Conservation (phyloP, 2,329 filamentous ascomycete genomes). For the Clonostachys chloroleuca region DNA sequence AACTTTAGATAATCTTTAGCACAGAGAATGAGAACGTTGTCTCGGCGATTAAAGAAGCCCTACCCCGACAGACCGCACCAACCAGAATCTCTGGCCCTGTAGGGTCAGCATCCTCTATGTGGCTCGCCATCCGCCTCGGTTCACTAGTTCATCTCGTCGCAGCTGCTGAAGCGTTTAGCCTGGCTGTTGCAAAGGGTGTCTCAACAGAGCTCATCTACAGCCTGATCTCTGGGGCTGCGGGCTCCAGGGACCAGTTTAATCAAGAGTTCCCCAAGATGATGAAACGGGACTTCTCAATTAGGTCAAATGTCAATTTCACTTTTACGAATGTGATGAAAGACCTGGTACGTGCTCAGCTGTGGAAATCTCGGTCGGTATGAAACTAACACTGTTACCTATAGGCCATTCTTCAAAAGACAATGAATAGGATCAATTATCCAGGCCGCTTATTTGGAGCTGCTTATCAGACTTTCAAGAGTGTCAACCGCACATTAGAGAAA, state of each 20-base stretch:
- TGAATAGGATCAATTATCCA: no score
- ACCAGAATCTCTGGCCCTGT: not conserved
- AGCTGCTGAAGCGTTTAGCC: slow-evolving; percentile 5
- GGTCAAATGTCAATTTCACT: no score
- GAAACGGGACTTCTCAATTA: not conserved
- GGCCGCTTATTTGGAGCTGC: no score
- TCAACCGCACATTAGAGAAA: no score
- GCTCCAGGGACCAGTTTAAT: not conserved
- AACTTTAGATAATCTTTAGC: not conserved
- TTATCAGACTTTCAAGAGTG: no score
- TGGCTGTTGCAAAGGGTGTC: slow-evolving; percentile 7
- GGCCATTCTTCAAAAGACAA: no score
- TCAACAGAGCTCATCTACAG: not conserved
- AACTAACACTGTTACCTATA: no score
- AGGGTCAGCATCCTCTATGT: not conserved
- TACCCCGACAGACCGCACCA: not conserved
- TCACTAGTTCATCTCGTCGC: not conserved
- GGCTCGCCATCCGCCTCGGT: not conserved
- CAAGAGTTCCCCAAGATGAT: not conserved
- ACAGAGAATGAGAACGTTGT: not conserved
- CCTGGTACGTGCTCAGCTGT: no score
- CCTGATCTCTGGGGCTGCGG: not conserved
- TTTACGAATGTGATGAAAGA: no score
- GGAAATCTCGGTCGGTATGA: no score
- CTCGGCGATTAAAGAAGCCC: not conserved